Conservation (phyloP, 768 basidiomycete species). For the Lanmaoa rubissima region DNA sequence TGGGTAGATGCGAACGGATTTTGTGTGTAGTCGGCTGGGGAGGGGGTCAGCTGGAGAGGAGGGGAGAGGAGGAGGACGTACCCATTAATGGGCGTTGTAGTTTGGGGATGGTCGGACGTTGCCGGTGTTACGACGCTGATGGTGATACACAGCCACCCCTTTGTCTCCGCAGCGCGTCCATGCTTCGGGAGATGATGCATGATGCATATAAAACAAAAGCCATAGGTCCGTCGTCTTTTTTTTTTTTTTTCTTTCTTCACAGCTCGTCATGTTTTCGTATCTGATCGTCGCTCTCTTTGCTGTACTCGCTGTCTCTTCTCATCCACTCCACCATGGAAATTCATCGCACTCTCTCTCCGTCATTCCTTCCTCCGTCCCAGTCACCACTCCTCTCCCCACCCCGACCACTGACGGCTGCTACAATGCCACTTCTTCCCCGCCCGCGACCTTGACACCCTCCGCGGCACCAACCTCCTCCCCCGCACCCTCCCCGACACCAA, state of each 20-base stretch:
- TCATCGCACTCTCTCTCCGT: too few relatives aligned
- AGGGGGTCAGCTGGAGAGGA: background rate
- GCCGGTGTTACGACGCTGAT: background rate
- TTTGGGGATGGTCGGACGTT: slow-evolving; percentile 2
- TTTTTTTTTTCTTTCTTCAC: background rate
- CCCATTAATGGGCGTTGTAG: slow-evolving; percentile 21
- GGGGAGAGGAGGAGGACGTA: slow-evolving; percentile 3
- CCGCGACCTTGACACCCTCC: background rate
- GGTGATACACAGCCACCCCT: background rate
- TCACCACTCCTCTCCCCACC: too few relatives aligned
- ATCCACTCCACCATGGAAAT: slow-evolving; percentile 19
- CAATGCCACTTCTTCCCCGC: background rate
- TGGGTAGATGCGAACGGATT: slow-evolving; percentile 86
- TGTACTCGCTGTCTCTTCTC: slow-evolving; percentile 49
- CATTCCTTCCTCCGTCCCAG: too few relatives aligned
- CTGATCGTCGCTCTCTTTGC: slow-evolving; percentile 51
- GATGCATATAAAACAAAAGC: background rate
- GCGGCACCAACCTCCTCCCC: background rate
- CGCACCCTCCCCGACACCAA: background rate
- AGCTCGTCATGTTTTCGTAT: slow-evolving; percentile 33
- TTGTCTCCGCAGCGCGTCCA: too few relatives aligned
- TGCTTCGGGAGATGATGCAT: too few relatives aligned
- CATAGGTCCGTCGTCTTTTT: background rate
- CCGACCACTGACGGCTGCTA: background rate
- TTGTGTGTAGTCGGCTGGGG: slow-evolving; percentile 40